A percentile compares a stretch with the other conserved stretches of the same genome.
phyloP scores from a whole-genome alignment of 2,329 filamentous ascomycete species.

The Ceratocystis destructans region DNA sequence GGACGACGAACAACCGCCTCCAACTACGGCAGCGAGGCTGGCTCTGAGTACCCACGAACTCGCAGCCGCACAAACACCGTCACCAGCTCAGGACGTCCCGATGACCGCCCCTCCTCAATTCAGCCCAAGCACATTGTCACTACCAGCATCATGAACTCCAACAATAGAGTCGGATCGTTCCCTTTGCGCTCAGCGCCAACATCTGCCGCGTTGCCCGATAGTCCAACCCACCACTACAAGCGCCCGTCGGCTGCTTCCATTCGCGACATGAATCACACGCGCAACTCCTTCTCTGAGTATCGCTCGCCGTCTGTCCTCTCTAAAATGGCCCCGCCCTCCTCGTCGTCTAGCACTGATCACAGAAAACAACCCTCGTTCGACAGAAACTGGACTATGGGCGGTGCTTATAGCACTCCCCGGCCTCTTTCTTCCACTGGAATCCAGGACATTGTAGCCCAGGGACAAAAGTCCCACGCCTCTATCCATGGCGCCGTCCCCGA shows the following conservation, averaged over 20 bases:
- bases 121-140: conserved; percentile 37
- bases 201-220: conserved; percentile 29
- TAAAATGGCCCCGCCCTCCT: conserved; percentile 41
- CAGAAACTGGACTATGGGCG: conserved; percentile 53
- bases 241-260: conserved; percentile 70
- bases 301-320: conserved; percentile 68
- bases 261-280: conserved; percentile 67
- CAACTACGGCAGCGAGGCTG: conserved; percentile 42
- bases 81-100: conserved; percentile 33
- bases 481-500: conserved; percentile 29
- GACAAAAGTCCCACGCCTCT: conserved; percentile 22
- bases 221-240: conserved; percentile 32
- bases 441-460: conserved; percentile 28
- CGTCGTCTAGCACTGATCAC: conserved; percentile 28
- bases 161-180: conserved; percentile 29
- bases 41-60: conserved; percentile 35
- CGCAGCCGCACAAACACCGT: conserved; percentile 46
- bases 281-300: conserved; percentile 26
- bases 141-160: conserved; percentile 35
- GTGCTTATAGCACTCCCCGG: conserved; percentile 28
- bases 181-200: conserved; percentile 15
- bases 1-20: conserved; percentile 39
- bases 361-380: conserved; percentile 58
- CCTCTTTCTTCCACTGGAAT: conserved; percentile 42
- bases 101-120: conserved; percentile 34